Evolutionary conservation across 176 grass and related monocot species (phyloP), one percentile per base, ranked within the genome.

Genomic region (Carex scoparia): DNA sequence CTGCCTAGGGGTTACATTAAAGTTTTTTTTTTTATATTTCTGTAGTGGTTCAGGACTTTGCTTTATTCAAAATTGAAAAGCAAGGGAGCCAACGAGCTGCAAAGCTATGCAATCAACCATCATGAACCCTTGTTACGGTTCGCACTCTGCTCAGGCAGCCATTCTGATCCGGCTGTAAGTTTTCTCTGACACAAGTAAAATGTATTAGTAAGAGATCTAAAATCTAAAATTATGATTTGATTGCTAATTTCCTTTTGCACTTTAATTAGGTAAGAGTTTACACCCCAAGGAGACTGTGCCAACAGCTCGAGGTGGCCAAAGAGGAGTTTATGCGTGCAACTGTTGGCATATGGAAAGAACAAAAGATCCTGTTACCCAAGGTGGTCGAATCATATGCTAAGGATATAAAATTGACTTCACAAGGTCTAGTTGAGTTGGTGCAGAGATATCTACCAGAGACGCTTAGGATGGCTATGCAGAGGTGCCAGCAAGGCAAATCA

Each of bases 91-190:
- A 80, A 89, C 23, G 86, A 87, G 84, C 95, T 88, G 91, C 90
- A 93, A 87, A 87, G 83, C 84, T 94, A 94, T 90, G 91, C 96
- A 18, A 87, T 99, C 60, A 85, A 89, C 81, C 93, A 99, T 89
- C 54, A 88, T 62, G 93, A 99, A 77, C 96, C 96, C 89, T 91
- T 99, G 77, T 86, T 99, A 31, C 85, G 88, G 84, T 99, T 95
- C 77, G 96, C 93, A 42, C 96, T 99, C 88, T 99, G 96, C 77
- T 99, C 96, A 3, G 96, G 96, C 61, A 95, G 96, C 91, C 96
- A 95, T 89, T 99, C 96, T 86, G 96, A 99, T 95, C 96, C 96
- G 15, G 91, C 93, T 76, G 96, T 99, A 98, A 94, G 87, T 71
- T 64, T 59, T 82, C 80, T 19, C 48, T 11, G 7, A 74, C 16